Conservation (phyloP, 805 yeast species). For the Spathaspora girioi region DNA sequence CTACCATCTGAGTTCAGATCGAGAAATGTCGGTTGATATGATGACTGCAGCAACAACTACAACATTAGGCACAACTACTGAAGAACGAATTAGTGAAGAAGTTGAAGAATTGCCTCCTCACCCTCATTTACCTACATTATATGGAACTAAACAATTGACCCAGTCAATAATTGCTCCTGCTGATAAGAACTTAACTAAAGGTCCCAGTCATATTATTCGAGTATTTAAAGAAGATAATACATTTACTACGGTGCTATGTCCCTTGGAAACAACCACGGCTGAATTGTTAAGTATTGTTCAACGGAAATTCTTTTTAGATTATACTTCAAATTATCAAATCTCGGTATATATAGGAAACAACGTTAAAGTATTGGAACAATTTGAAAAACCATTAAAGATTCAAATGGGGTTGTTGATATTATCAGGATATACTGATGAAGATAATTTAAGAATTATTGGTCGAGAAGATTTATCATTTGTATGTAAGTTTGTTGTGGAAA, state of each 20-base stretch:
- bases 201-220: conserved; percentile 52
- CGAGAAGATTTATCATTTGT: conserved; percentile 79
- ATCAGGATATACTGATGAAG: conserved; percentile 78
- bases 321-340: conserved; percentile 69
- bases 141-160: conserved; percentile 24
- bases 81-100: neutral
- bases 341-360: conserved; percentile 73
- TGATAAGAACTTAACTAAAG: conserved; percentile 14
- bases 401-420: conserved; percentile 69
- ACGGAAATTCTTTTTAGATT: conserved; percentile 71
- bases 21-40: neutral
- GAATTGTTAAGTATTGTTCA: conserved; percentile 70
- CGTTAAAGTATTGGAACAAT: conserved; percentile 65
- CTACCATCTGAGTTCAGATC: neutral
- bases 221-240: conserved; percentile 82
- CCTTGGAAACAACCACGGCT: conserved; percentile 71
- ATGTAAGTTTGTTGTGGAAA: conserved; percentile 74
- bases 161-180: conserved; percentile 12
- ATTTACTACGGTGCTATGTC: conserved; percentile 77
- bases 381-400: conserved; percentile 73
- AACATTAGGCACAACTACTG: neutral
- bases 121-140: conserved; percentile 27
- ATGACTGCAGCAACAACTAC: neutral
- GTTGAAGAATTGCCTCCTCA: neutral
- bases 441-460: conserved; percentile 73